A percentile compares a stretch with the other conserved stretches of the same genome.
phyloP scores from a whole-genome alignment of 345 rosid species.

The Hibiscus trionum region DNA sequence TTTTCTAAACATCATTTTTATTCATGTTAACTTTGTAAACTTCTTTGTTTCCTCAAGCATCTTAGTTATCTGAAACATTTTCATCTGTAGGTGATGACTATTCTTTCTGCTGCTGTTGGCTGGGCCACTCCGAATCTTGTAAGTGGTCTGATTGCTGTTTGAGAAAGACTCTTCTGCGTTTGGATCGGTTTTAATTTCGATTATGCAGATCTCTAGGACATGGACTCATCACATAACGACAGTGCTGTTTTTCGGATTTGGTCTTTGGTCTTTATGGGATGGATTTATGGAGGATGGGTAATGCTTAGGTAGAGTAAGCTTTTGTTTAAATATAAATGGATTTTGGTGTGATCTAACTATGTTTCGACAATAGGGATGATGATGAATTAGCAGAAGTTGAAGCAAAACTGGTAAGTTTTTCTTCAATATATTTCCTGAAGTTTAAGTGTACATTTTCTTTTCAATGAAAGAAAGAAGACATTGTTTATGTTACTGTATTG shows the following conservation, averaged over 20 bases:
- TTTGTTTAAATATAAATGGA: neutral
- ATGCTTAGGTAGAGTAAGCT: neutral
- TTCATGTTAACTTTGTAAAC: conserved; percentile 5
- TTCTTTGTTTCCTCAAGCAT: neutral
- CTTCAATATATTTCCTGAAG: neutral
- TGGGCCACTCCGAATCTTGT: conserved; percentile 98
- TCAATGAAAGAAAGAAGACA: neutral
- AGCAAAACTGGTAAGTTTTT: conserved; percentile 62
- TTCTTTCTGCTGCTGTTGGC: conserved; percentile 73
- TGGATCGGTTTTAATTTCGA: neutral
- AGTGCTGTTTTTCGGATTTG: conserved; percentile 67
- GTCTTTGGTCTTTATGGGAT: conserved; percentile 87
- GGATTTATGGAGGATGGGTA: conserved; percentile 67
- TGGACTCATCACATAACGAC: conserved; percentile 87
- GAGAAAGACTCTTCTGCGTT: conserved; percentile 5
- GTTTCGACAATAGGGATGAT: conserved; percentile 41
- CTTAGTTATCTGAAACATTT: neutral
- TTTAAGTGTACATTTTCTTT: neutral
- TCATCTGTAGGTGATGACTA: conserved; percentile 67
- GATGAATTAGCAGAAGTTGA: conserved; percentile 89
- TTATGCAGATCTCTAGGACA: conserved; percentile 71
- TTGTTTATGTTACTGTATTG: conserved; percentile 6
- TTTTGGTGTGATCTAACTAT: conserved; percentile 7
- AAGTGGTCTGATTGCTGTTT: conserved; percentile 20
- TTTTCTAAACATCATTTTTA: neutral